Evolutionary conservation across 306 rosid genomes (phyloP), one percentile per base, ranked within the genome.

Genomic region (Rubus idaeus): DNA sequence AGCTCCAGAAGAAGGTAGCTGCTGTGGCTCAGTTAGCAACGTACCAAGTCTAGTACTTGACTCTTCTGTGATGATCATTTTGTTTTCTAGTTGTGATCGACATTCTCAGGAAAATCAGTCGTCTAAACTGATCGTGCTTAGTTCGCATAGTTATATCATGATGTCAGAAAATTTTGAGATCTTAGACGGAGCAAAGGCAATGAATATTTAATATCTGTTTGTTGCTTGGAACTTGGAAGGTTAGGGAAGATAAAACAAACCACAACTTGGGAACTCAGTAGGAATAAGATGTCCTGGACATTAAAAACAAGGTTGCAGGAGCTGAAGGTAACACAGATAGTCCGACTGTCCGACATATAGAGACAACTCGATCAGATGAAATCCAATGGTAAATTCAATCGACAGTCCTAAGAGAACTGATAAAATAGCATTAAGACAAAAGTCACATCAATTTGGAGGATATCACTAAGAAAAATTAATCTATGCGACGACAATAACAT

Each of bases 1-100:
- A 88, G 81, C 89, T 91, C 67, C 86, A 83, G 88, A 88, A 87
- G 79, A 91, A 88, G 84, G 64, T 83, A 40, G 86, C 83, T 56
- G 87, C 88, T 70, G 63, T 84, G 80, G 53, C 66, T 53, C 82
- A 73, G 30, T 45, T 67, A 20, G 62, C 61, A 73, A 57, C n/a
- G n/a, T n/a, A n/a, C 46, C 73, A 68, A 57, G 77, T 68, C 82
- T 61, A 41, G 17, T 56, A 49, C 21, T n/a, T 77, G 47, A 78
- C 63, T n/a, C 42, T 35, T 16, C 42, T 58, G 75, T 45, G 74
- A 55, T 30, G 40, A 64, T 4, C 53, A 12, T 23, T 35, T 26
- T 12, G 9, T 20, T 6, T 41, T 11, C 18, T 50, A 30, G 17
- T 51, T 30, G 63, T 12, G n/a, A 52, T 53, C 18, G n/a, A 52